Evolutionary conservation across 176 grass and related monocot species (phyloP), one percentile per base, ranked within the genome.

Genomic region (Lolium perenne): DNA sequence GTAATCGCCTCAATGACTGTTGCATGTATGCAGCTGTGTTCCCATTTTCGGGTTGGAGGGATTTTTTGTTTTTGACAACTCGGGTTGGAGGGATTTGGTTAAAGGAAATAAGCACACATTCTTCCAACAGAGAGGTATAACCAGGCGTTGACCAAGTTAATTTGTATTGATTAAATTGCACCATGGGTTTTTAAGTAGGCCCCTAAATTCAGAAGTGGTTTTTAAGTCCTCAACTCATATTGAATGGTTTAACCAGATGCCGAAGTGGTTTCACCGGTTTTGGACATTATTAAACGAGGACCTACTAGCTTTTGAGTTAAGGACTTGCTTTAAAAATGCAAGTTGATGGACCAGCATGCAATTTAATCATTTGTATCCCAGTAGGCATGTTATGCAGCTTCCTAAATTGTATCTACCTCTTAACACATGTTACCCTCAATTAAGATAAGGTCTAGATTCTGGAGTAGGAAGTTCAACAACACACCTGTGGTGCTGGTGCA

Each of bases 401-500:
- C 76, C 48, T 55, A 73, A 64, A 64, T 32, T 38, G 7, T n/a
- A 78, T 63, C 43, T 78, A 83, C 18, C 56, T 68, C 26, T 70
- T 26, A 48, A 80, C 26, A 74, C 38, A 67, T 48, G 14, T 6
- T 74, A 35, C 23, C 48, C 17, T 76, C n/a, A 60, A 65, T 25
- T 47, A 78, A 76, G 12, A 41, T 18, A 80, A 69, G 60, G 26
- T 70, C 45, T 21, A 86, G 25, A 71, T 71, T 71, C 72, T 32
- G 53, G 53, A 80, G 41, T 60, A 80, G 43, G 32, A 86, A 29
- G 53, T 48, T 32, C 40, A 48, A 72, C 45, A 57, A 81, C 70
- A 70, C 88, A 92, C 93, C 91, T 95, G 91, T 58, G 88, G 83
- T 72, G 88, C 88, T 51, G 93, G 83, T 77, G 83, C 88, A 69